Conservation (phyloP, 2,329 filamentous ascomycete species). For the Xylaria sp. region DNA sequence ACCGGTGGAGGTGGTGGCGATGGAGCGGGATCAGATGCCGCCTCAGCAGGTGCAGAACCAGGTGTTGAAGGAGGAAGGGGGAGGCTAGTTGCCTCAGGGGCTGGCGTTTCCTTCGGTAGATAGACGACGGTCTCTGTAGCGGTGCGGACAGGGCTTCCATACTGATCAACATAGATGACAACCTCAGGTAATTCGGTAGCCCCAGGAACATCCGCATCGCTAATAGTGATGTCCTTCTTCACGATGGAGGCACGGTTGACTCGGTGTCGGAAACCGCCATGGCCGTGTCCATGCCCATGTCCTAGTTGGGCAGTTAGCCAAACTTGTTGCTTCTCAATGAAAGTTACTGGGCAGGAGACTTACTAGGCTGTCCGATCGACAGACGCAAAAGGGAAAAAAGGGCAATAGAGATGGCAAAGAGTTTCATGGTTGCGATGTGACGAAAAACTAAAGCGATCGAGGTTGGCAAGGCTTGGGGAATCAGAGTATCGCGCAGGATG, state of each 20-base stretch:
- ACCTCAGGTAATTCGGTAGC: constrained; percentile 59
- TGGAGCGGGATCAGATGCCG: constrained; percentile 23
- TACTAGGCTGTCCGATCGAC: constrained; percentile 56
- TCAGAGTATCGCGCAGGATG: constrained; percentile 35
- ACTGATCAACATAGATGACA: constrained; percentile 70
- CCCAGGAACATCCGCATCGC: constrained; percentile 52
- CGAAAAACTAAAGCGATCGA: constrained; percentile 22
- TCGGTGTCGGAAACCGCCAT: constrained; percentile 50
- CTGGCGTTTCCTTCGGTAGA: constrained; percentile 39
- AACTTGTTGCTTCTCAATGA: neutral
- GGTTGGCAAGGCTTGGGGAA: constrained; percentile 24
- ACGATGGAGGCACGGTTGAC: constrained; percentile 39
- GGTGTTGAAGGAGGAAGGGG: constrained; percentile 25
- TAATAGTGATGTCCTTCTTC: constrained; percentile 51
- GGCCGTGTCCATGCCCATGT: constrained; percentile 52
- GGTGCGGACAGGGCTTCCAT: constrained; percentile 63
- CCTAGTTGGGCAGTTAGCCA: constrained; percentile 37
- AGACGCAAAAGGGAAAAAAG: constrained; percentile 55
- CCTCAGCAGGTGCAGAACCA: constrained; percentile 30
- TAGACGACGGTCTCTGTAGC: constrained; percentile 53
- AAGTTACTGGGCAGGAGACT: constrained; percentile 33
- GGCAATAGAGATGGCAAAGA: constrained; percentile 52
- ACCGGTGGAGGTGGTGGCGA: constrained; percentile 26
- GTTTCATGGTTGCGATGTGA: constrained; percentile 57
- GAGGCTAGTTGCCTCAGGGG: constrained; percentile 21